These are phyloP conservation scores for Melaleuca alternifolia DNA, from an alignment of 345 rosid species.

Conservation along the genomic window DNA sequence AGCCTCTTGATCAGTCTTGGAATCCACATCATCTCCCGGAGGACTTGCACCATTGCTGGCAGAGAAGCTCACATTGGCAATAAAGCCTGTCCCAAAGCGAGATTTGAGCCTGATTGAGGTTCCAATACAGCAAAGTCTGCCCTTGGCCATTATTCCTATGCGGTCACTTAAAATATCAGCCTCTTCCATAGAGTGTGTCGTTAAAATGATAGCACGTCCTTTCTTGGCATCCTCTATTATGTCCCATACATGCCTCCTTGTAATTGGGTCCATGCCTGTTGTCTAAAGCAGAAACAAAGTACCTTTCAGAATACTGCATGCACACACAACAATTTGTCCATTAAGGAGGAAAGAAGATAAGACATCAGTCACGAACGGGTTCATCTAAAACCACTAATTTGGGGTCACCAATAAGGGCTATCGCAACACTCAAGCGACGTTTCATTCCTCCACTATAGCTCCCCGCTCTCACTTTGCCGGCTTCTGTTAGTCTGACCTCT, in stretches of 20 bases:
- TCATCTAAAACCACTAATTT: conserved; percentile 86
- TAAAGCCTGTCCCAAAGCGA: conserved; percentile 78
- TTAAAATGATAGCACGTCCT: conserved; percentile 81
- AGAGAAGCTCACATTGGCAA: conserved; percentile 61
- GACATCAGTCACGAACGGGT: conserved; percentile 35
- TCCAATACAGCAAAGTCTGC: conserved; percentile 88
- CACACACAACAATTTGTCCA: neutral
- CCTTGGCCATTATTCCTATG: conserved; percentile 96
- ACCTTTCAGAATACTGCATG: neutral
- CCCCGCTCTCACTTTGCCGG: conserved; percentile 70
- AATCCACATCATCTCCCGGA: conserved; percentile 14
- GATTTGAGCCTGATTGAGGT: conserved; percentile 93
- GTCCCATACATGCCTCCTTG: conserved; percentile 97
- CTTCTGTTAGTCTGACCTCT: conserved; percentile 64
- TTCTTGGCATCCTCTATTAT: conserved; percentile 81
- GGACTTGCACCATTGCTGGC: conserved; percentile 34
- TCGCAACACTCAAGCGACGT: conserved; percentile 94
- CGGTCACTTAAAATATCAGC: conserved; percentile 93
- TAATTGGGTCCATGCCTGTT: conserved; percentile 98
- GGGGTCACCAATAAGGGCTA: conserved; percentile 84
- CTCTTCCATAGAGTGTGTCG: conserved; percentile 99
- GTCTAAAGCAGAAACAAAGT: conserved; percentile 35
- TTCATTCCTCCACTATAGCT: conserved; percentile 99
- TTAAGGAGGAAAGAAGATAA: neutral
- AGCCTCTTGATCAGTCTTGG: conserved; percentile 25